Evolutionary conservation across 306 rosid species (phyloP), one percentile per base, ranked within the genome.

Genomic region (Phaseolus lunatus): DNA sequence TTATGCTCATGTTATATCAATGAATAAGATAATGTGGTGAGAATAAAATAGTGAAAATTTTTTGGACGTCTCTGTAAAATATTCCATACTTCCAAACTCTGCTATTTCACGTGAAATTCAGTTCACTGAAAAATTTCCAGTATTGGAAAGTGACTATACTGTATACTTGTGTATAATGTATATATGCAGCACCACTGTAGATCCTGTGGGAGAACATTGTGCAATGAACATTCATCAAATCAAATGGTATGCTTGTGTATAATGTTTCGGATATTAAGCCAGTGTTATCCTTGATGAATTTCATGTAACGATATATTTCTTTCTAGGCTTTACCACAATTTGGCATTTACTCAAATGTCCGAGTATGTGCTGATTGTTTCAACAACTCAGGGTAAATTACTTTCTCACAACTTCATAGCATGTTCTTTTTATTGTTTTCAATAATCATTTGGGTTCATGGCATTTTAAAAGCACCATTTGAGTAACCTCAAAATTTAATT

Each of bases 141-240:
- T 66, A 3, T 26, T 65, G 76, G 73, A 45, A 77, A 35, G 26
- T 83, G 53, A 76, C 20, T 78, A 45, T 65, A 73, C 29, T 68
- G 26, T 73, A 48, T 66, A 39, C 65, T 65, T 54, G 0, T 79
- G 14, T 61, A 22, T 44, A 54, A 74, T 76, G 58, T 23, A 45
- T 83, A 45, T 83, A 41, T 86, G 93, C 91, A 96, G 98, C 97
- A 91, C 84, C 99, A 96, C 79, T 96, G 99, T 81, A 90, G 99
- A 37, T 79, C 89, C 73, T 93, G 99, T 67, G 99, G 98, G 81
- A 89, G 94, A 86, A 93, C 99, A 18, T 77, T 96, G 87, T 96
- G 99, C 81, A 80, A 67, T 49, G 99, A 96, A 72, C 99, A 96
- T 79, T 96, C 99, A 16, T 80, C 98, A 15, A 58, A 81, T 86